Conservation (phyloP, 163 green algal genomes). For the Chlamydomonas reinhardtii region DNA sequence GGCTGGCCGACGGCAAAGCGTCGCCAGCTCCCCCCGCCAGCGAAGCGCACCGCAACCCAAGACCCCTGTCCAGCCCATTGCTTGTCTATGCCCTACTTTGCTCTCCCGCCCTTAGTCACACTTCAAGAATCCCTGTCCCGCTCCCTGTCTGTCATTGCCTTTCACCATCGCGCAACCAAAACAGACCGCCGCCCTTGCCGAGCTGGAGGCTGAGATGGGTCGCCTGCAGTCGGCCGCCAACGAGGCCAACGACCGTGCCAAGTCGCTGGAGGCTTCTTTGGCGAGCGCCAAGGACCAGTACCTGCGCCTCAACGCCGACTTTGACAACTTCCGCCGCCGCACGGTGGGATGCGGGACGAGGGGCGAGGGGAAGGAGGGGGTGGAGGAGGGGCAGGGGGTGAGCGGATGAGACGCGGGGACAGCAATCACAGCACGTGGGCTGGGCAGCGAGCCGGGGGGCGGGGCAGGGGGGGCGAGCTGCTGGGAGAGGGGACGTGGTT, state of each 20-base stretch:
- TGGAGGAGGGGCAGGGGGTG: too few species aligned
- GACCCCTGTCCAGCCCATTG: not conserved
- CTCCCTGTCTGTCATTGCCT: too few species aligned
- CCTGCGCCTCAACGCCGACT: slow-evolving; percentile 95
- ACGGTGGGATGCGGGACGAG: slow-evolving; percentile 55
- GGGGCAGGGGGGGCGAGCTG: too few species aligned
- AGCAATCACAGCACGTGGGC: too few species aligned
- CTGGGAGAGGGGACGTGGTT: too few species aligned
- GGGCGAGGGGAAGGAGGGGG: too few species aligned
- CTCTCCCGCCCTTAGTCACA: too few species aligned
- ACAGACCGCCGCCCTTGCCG: slow-evolving; percentile 27
- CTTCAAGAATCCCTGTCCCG: too few species aligned
- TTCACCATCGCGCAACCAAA: too few species aligned
- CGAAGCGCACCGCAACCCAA: not conserved
- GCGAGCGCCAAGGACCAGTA: slow-evolving; percentile 82
- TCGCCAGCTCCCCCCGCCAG: not conserved
- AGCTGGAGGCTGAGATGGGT: slow-evolving; percentile 49
- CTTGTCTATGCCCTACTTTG: too few species aligned
- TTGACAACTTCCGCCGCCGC: slow-evolving; percentile 98
- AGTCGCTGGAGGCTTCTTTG: slow-evolving; percentile 48
- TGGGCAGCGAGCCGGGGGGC: too few species aligned
- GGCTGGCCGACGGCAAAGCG: not conserved
- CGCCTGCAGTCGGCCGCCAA: slow-evolving; percentile 13
- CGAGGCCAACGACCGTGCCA: slow-evolving; percentile 38
- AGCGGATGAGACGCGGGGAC: too few species aligned